Base-by-base conservation (phyloP, 768 basidiomycete species). In the Mycena albidolilacea region DNA sequence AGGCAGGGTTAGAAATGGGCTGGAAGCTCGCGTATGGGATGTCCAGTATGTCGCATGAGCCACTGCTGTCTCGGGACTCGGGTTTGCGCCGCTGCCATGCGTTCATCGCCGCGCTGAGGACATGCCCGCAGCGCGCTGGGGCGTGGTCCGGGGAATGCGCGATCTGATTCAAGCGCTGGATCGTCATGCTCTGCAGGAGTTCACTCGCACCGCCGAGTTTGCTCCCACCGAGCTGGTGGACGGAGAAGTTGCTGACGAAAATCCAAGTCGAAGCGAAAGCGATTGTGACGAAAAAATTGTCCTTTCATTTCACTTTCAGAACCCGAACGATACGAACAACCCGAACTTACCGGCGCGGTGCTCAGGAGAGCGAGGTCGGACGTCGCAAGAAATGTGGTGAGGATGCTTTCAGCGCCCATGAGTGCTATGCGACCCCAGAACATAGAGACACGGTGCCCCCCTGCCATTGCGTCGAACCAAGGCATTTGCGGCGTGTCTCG, bases 211-310 rank as follows among this genome's bases (percentile, higher is more conserved):
- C 85, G 1, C 81, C 79, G 37, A 87, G 76, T 19, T 82, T 82
- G 52, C 80, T 78, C 10, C 80, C 79, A 0, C 76, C 74, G n/a
- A 81, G 77, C 69, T 87, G 83, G 38, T 81, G 71, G 38, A 85
- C 78, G 52, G 77, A 81, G 78, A 86, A 86, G 75, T 87, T 88
- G 57, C 82, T 81, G 12, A 85, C 78, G 64, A 87, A 81, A 60
- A 88, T 72, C 60, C 82, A 86, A 1, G 85, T 80, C 7, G 87
- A 83, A 48, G 87, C 84, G 64, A 87, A 85, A 0, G 82, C 79
- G 59, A 87, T 79, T 81, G 86, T 82, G 44, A 79, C 77, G 69
- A 83, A 87, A 39, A 87, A 66, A 46, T 77, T 78, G 75, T 87
- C 87, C 3, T 23, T 23, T 23, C 23, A 23, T 23, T 23, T 23